Evolutionary conservation across 768 basidiomycete species (phyloP).

Genomic region (Leccinellum luteum): DNA sequence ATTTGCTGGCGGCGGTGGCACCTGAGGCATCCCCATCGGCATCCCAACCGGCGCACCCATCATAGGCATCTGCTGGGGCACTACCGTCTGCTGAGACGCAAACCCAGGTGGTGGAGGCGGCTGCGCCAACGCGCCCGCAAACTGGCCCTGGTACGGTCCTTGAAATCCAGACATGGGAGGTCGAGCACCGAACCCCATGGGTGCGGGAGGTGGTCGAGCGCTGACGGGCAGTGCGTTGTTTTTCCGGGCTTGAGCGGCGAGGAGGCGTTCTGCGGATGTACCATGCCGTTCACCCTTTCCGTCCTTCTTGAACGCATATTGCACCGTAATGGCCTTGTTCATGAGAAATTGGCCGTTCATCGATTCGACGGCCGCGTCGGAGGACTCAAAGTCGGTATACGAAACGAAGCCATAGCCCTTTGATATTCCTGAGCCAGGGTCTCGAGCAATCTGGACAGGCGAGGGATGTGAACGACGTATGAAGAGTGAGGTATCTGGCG

Average conservation of each 20-base stretch:
- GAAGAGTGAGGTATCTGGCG: background rate
- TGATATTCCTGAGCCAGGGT: slow-evolving; percentile 29
- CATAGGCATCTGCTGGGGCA: slow-evolving; percentile 17
- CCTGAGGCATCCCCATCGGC: slow-evolving; percentile 31
- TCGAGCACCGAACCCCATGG: slow-evolving; percentile 51
- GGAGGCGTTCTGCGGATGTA: slow-evolving; percentile 91
- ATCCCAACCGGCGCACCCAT: slow-evolving; percentile 34
- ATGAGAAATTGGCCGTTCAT: slow-evolving; percentile 98
- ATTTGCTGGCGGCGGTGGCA: slow-evolving; percentile 30
- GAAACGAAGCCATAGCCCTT: slow-evolving; percentile 77
- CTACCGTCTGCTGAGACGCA: slow-evolving; percentile 43
- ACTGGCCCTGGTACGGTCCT: slow-evolving; percentile 87
- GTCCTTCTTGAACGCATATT: slow-evolving; percentile 99
- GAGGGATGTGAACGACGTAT: background rate
- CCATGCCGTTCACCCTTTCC: slow-evolving; percentile 98
- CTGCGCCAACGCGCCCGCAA: slow-evolving; percentile 82
- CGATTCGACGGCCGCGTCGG: slow-evolving; percentile 92
- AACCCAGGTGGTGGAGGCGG: slow-evolving; percentile 47
- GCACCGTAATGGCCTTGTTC: slow-evolving; percentile 97
- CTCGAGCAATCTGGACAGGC: slow-evolving; percentile 76
- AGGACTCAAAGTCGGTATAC: slow-evolving; percentile 75
- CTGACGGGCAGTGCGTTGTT: slow-evolving; percentile 86
- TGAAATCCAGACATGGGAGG: slow-evolving; percentile 39
- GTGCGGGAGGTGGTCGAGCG: slow-evolving; percentile 71
- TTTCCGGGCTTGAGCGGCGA: slow-evolving; percentile 93